Percentiles rank a stretch among this genome's conserved stretches.
Evolutionary conservation across 768 basidiomycete species (phyloP).

Genomic region (Hypsizygus marmoreus): DNA sequence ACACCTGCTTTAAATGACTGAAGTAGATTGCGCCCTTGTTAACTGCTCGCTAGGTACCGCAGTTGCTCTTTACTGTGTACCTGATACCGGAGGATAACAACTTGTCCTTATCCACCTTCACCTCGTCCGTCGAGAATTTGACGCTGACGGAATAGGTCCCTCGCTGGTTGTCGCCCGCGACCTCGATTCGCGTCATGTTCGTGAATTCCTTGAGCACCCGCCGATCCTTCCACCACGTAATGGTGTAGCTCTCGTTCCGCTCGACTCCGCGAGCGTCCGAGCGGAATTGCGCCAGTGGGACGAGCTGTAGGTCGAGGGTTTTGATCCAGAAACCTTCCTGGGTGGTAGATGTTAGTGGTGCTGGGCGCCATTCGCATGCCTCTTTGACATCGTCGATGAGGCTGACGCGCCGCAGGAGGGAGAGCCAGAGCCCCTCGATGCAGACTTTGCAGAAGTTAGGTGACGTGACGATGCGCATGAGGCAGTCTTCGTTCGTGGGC

Average conservation of each 20-base stretch:
- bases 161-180: slow-evolving; percentile 33
- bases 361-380: slow-evolving; percentile 31
- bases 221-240: slow-evolving; percentile 58
- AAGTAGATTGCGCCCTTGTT: too few relatives aligned
- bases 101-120: slow-evolving; percentile 46
- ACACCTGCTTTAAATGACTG: too few relatives aligned
- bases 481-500: slow-evolving; percentile 82
- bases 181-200: slow-evolving; percentile 51
- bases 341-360: background rate
- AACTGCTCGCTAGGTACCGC: background rate
- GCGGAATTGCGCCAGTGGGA: slow-evolving; percentile 63
- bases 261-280: slow-evolving; percentile 23
- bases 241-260: slow-evolving; percentile 51
- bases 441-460: slow-evolving; percentile 79
- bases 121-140: slow-evolving; percentile 56
- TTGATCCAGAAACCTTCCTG: slow-evolving; percentile 29
- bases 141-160: slow-evolving; percentile 52
- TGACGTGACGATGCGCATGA: slow-evolving; percentile 73
- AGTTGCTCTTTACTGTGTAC: slow-evolving; percentile 10
- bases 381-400: slow-evolving; percentile 59
- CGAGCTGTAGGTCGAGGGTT: slow-evolving; percentile 48
- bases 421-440: slow-evolving; percentile 71
- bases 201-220: slow-evolving; percentile 41
- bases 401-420: slow-evolving; percentile 57
- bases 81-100: slow-evolving; percentile 15